Conservation (phyloP, 495 filamentous ascomycete species). For the Xylaria palmicola region DNA sequence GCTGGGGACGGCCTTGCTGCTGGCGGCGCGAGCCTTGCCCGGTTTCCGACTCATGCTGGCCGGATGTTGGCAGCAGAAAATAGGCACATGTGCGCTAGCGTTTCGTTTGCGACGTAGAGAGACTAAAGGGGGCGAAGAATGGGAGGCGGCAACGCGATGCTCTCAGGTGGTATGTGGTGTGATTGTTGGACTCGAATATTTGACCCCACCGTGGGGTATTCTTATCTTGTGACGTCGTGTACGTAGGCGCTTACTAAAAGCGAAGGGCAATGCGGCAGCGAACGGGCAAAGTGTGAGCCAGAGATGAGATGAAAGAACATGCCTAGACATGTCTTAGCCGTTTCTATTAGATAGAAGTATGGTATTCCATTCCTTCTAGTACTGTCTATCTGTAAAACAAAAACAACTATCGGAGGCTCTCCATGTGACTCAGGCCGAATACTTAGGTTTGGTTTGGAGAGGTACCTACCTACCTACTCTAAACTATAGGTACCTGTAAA, state of each 20-base stretch:
- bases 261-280: not conserved
- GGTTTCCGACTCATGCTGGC: slow-evolving; percentile 32
- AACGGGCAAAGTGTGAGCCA: not conserved
- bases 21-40: slow-evolving; percentile 26
- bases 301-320: too few species aligned
- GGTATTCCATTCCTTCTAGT: not conserved
- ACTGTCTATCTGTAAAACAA: too few species aligned
- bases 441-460: not conserved
- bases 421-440: slow-evolving; percentile 12
- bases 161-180: not conserved
- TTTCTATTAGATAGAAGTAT: not conserved
- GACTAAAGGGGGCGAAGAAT: not conserved
- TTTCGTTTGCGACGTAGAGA: too few species aligned
- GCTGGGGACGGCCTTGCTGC: slow-evolving; percentile 28
- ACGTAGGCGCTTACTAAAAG: not conserved
- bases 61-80: not conserved
- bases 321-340: too few species aligned
- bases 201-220: slow-evolving; percentile 32
- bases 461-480: too few species aligned
- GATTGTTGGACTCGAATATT: not conserved
- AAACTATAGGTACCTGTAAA: too few species aligned
- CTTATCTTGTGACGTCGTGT: not conserved
- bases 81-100: not conserved
- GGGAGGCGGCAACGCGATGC: not conserved
- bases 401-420: not conserved